Evolutionary conservation across 257 asterid species (phyloP), one percentile per base, ranked within the genome.

Genomic region (Capsicum baccatum): DNA sequence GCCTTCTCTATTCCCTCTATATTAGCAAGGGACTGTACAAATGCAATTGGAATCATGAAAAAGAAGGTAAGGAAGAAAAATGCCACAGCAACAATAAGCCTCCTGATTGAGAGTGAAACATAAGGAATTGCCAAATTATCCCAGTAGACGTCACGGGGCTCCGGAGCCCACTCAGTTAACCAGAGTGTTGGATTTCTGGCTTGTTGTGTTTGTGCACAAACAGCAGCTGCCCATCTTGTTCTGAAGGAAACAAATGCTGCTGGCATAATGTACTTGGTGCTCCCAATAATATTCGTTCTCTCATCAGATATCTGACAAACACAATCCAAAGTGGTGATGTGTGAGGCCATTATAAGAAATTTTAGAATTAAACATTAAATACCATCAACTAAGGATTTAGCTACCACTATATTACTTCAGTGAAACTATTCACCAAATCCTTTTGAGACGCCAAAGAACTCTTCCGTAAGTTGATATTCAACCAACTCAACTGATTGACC

Each of bases 161-260:
- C 98, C 39, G 98, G 82, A 60, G 98, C 98, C 98, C 98, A 95
- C 82, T 92, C 98, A 17, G 99, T 95, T 82, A 95, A 85, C 99
- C 99, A 95, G 85, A 89, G 16, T 35, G 99, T 95, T 2, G 99
- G 99, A 78, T 95, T 92, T 91, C 95, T 90, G 21, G 97, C 88
- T 88, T 93, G 98, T 80, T 91, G 94, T 69, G 99, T 95, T 89
- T 95, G 99, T 42, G 99, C 99, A 85, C 97, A 92, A 86, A 94
- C 98, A 82, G 97, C 98, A 80, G 99, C 98, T 67, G 91, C 98
- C 98, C 99, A 95, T 83, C 99, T 91, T 79, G 97, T 92, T 91
- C 80, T 93, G 86, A 95, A 95, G 74, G 99, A 95, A 87, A 95
- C 99, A 89, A 95, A 95, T 79, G 98, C 95, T 8, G 94, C 94